phyloP scores from a whole-genome alignment of 805 yeast genomes.

The Wickerhamiella slavikovae region DNA sequence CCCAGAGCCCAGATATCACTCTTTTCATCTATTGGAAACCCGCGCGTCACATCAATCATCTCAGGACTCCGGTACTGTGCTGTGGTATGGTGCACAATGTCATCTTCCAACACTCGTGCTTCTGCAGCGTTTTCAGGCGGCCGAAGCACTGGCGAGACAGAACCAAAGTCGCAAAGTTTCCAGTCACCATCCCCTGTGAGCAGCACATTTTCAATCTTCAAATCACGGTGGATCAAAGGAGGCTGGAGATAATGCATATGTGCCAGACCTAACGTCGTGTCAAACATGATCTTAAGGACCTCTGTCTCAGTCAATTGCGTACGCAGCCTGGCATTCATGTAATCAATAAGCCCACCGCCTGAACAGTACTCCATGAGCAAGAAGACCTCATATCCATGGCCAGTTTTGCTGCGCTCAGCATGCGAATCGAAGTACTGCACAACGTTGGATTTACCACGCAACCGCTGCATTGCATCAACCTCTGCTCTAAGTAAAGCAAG shows the following conservation, averaged over 20 bases:
- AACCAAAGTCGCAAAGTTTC: conserved; percentile 87
- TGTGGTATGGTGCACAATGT: conserved; percentile 76
- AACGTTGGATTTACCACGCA: conserved; percentile 56
- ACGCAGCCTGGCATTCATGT: conserved; percentile 68
- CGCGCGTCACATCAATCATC: conserved; percentile 75
- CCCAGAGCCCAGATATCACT: conserved; percentile 96
- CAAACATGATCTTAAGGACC: conserved; percentile 65
- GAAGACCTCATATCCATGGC: conserved; percentile 57
- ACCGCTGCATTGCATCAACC: conserved; percentile 89
- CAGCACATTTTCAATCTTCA: conserved; percentile 84
- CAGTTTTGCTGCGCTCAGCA: conserved; percentile 45
- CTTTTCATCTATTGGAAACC: conserved; percentile 74
- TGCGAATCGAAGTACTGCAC: conserved; percentile 90
- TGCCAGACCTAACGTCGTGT: conserved; percentile 57
- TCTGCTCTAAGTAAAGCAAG: conserved; percentile 74
- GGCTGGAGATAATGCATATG: conserved; percentile 56
- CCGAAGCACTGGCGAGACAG: conserved; percentile 47
- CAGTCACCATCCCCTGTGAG: conserved; percentile 46
- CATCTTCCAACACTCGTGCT: conserved; percentile 59
- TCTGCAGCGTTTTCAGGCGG: conserved; percentile 62
- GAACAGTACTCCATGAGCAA: conserved; percentile 88
- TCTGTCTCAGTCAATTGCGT: conserved; percentile 61
- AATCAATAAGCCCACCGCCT: conserved; percentile 62
- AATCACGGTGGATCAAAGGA: conserved; percentile 77
- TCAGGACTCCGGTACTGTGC: conserved; percentile 94